These are phyloP conservation scores for Wickerhamomyces bisporus DNA, from an alignment of 805 yeast genomes.

Conservation along the genomic window DNA sequence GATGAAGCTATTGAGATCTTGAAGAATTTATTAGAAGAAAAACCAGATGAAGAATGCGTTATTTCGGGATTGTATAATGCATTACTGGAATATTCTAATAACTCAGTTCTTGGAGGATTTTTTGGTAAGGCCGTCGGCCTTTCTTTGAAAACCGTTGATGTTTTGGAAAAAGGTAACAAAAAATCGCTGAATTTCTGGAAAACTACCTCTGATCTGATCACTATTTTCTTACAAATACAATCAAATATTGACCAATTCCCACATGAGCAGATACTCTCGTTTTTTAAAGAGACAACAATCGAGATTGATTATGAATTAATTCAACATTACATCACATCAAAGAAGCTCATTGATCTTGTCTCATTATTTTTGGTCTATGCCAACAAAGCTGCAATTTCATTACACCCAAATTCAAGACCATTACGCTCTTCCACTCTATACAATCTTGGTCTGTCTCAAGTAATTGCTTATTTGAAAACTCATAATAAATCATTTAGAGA, in stretches of 20 bases:
- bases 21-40: constrained; percentile 32
- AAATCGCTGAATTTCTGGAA: constrained; percentile 62
- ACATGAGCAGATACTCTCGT: constrained; percentile 26
- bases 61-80: constrained; percentile 53
- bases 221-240: constrained; percentile 49
- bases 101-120: constrained; percentile 53
- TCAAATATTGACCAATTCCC: constrained; percentile 50
- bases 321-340: constrained; percentile 18
- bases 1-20: constrained; percentile 52
- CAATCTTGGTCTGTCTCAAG: constrained; percentile 67
- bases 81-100: constrained; percentile 46
- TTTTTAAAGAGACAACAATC: constrained; percentile 15
- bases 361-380: constrained; percentile 39
- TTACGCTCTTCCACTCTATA: constrained; percentile 52
- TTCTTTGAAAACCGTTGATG: constrained; percentile 42
- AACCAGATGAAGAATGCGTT: constrained; percentile 47
- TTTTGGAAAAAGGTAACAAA: constrained; percentile 33
- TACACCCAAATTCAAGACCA: constrained; percentile 36
- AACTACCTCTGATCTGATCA: constrained; percentile 50
- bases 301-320: constrained; percentile 27
- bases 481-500: constrained; percentile 33
- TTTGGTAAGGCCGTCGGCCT: constrained; percentile 57
- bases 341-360: constrained; percentile 30
- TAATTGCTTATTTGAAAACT: constrained; percentile 38
- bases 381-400: constrained; percentile 41